A percentile compares a stretch with the other conserved stretches of the same genome.
These are phyloP conservation scores for Metschnikowia cerradonensis DNA, from an alignment of 805 yeast species.

Conservation along the genomic window DNA sequence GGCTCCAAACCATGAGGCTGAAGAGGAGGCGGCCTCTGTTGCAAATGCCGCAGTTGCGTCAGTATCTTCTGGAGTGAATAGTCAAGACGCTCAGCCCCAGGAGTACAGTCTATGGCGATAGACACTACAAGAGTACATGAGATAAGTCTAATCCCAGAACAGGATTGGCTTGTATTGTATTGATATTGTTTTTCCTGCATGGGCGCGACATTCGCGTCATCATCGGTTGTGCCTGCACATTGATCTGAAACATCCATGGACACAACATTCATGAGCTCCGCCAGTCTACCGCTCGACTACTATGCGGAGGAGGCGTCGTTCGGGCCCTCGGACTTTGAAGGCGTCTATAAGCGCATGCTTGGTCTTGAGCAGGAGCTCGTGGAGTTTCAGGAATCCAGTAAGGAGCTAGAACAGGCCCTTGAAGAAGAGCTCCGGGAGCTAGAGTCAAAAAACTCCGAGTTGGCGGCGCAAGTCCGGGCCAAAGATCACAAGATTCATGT, in stretches of 20 bases:
- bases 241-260: conserved; percentile 1
- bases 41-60: conserved; percentile 41
- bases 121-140: neutral
- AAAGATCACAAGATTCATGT: conserved; percentile 20
- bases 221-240: conserved; percentile 1
- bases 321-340: conserved; percentile 5
- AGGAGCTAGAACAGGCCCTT: conserved; percentile 41
- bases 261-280: conserved; percentile 1
- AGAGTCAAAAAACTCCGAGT: conserved; percentile 23
- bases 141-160: no score
- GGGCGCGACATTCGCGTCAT: neutral
- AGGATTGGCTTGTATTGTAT: no score
- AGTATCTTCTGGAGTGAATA: conserved; percentile 26
- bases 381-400: conserved; percentile 43
- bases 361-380: conserved; percentile 36
- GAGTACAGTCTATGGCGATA: conserved; percentile 36
- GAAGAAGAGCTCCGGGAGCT: conserved; percentile 39
- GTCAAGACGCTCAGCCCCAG: conserved; percentile 29
- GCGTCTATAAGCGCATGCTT: conserved; percentile 22
- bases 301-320: neutral
- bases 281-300: conserved; percentile 2
- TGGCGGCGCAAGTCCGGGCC: conserved; percentile 16
- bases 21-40: conserved; percentile 28
- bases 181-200: neutral
- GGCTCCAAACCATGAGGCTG: conserved; percentile 8